Evolutionary conservation across 495 filamentous ascomycete genomes (phyloP).

Genomic region (Hamigera avellanea): DNA sequence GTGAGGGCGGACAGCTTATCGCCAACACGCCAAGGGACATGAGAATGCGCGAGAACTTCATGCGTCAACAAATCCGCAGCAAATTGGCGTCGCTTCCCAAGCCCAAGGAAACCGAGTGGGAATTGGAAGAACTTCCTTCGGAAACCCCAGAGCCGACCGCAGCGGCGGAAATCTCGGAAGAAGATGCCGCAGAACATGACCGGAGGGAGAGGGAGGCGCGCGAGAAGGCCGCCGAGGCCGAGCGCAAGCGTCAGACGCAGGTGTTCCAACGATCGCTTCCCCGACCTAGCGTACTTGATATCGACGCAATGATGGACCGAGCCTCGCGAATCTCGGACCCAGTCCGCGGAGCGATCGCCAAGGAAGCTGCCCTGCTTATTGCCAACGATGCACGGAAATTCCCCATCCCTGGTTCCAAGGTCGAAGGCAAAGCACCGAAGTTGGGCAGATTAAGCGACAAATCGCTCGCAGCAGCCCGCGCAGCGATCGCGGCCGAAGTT

Average conservation of each 20-base stretch:
- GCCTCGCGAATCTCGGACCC: slow-evolving; percentile 43
- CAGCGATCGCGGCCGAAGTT: slow-evolving; percentile 65
- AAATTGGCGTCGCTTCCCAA: slow-evolving; percentile 78
- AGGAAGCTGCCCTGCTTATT: slow-evolving; percentile 67
- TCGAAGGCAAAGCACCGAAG: slow-evolving; percentile 46
- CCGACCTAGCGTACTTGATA: slow-evolving; percentile 61
- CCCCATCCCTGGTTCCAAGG: slow-evolving; percentile 52
- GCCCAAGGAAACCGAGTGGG: slow-evolving; percentile 83
- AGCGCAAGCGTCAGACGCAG: slow-evolving; percentile 76
- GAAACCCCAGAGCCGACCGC: slow-evolving; percentile 55
- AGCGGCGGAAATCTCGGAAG: slow-evolving; percentile 46
- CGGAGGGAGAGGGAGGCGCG: slow-evolving; percentile 53
- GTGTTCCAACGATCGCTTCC: slow-evolving; percentile 79
- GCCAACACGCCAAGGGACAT: slow-evolving; percentile 71
- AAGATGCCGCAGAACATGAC: slow-evolving; percentile 80
- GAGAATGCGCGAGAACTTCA: slow-evolving; percentile 57
- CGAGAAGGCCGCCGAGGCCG: slow-evolving; percentile 61
- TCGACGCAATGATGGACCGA: slow-evolving; percentile 51
- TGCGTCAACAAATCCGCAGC: slow-evolving; percentile 52
- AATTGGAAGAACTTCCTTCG: slow-evolving; percentile 76
- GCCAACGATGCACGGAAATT: slow-evolving; percentile 69
- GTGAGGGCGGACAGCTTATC: slow-evolving; percentile 47
- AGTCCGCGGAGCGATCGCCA: slow-evolving; percentile 50
- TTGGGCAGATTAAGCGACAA: slow-evolving; percentile 61
- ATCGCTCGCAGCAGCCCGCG: slow-evolving; percentile 58